A percentile compares a stretch with the other conserved stretches of the same genome.
phyloP scores from a whole-genome alignment of 768 basidiomycete species.

The Piloderma croceum region DNA sequence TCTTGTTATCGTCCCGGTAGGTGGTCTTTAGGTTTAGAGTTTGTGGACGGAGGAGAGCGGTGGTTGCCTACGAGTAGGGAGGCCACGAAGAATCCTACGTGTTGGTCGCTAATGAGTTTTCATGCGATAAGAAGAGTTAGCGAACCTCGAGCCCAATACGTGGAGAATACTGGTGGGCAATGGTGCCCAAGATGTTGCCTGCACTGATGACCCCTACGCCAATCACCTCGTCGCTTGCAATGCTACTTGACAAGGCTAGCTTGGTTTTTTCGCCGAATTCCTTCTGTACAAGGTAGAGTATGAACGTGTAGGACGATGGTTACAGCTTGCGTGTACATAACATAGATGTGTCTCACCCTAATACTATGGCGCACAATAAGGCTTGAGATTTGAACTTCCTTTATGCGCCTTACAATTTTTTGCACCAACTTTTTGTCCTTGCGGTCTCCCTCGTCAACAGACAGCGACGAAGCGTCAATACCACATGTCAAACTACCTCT shows the following conservation, averaged over 20 bases:
- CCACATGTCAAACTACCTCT: conserved; percentile 40
- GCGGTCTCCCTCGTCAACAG: conserved; percentile 30
- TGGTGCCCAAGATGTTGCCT: conserved; percentile 56
- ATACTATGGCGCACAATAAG: conserved; percentile 40
- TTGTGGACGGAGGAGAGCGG: conserved; percentile 37
- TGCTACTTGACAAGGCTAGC: conserved; percentile 34
- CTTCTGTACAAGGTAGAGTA: conserved; percentile 34
- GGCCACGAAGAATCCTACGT: conserved; percentile 12
- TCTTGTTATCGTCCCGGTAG: conserved; percentile 43
- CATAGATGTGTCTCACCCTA: conserved; percentile 30
- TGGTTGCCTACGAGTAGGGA: conserved; percentile 30
- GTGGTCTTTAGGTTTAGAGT: conserved; percentile 36
- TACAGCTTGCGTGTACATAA: conserved; percentile 2
- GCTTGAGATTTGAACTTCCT: conserved; percentile 29
- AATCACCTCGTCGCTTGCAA: conserved; percentile 22
- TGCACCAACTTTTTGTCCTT: conserved; percentile 18
- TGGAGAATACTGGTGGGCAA: conserved; percentile 75
- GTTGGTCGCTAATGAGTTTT: conserved; percentile 10
- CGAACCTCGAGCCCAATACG: conserved; percentile 45
- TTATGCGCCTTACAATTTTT: conserved; percentile 30
- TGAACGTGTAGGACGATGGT: no score
- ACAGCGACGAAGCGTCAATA: conserved; percentile 46
- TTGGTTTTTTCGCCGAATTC: conserved; percentile 41
- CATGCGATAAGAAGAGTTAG: conserved; percentile 12
- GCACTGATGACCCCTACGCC: conserved; percentile 11